Conservation (phyloP, 345 rosid genomes). For the Gossypium rotundifolium region DNA sequence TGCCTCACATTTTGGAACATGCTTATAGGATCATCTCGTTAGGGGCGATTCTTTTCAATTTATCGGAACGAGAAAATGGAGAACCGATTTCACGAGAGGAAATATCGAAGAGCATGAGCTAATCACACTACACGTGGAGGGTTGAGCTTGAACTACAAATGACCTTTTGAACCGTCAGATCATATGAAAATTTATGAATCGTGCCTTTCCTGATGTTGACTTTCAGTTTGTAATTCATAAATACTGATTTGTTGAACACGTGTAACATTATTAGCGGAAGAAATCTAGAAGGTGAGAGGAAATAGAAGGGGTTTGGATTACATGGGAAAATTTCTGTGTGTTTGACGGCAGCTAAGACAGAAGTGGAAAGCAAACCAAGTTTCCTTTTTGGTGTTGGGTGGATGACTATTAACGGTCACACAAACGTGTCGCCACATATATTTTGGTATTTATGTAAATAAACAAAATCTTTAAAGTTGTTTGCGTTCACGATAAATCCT, state of each 20-base stretch:
- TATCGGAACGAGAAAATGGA: too few species aligned
- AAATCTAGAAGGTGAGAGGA: not conserved
- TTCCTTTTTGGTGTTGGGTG: not conserved
- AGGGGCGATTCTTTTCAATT: too few species aligned
- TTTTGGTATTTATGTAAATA: not conserved
- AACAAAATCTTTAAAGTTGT: not conserved
- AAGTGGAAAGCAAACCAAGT: not conserved
- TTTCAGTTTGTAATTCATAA: too few species aligned
- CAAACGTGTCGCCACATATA: slow-evolving; percentile 56
- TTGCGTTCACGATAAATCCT: not conserved
- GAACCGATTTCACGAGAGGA: slow-evolving; percentile 9
- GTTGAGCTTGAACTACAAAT: not conserved
- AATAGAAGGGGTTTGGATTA: not conserved
- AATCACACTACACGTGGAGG: slow-evolving; percentile 33
- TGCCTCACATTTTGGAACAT: not conserved
- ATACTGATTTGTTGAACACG: not conserved
- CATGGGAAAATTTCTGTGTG: not conserved
- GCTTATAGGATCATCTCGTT: not conserved
- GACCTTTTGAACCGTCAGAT: slow-evolving; percentile 16
- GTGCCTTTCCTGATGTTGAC: not conserved
- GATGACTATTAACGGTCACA: slow-evolving; percentile 13
- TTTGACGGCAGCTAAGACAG: not conserved
- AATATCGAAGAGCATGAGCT: not conserved
- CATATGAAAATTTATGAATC: slow-evolving; percentile 2
- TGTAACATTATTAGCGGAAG: not conserved